Evolutionary conservation across 108 stramenopile genomes (phyloP).

Genomic region (Nitzschia putrida): DNA sequence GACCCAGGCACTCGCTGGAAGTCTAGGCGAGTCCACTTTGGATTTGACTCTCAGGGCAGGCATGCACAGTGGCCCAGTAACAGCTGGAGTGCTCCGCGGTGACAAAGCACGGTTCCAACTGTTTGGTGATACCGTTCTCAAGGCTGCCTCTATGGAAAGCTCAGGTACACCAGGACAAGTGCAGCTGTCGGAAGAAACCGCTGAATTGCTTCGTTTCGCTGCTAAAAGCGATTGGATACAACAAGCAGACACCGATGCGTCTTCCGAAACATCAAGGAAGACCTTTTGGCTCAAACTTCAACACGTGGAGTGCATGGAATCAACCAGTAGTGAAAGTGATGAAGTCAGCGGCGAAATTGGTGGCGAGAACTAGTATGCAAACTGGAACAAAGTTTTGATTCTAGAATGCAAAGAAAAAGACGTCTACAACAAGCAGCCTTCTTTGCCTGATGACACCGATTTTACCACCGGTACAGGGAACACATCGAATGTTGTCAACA

Average conservation of each 20-base stretch:
- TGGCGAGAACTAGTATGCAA: too few species aligned
- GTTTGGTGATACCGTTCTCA: constrained; percentile 6
- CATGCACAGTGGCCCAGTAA: constrained; percentile 4
- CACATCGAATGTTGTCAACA: too few species aligned
- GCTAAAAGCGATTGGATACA: not conserved
- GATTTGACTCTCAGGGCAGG: constrained; percentile 52
- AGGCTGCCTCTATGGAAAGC: not conserved
- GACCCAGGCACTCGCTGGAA: not conserved
- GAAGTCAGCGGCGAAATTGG: too few species aligned
- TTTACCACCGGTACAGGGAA: too few species aligned
- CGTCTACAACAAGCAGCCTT: too few species aligned
- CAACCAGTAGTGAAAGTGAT: too few species aligned
- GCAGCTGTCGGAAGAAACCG: not conserved
- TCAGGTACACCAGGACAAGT: not conserved
- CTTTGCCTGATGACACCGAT: too few species aligned
- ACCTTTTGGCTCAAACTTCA: too few species aligned
- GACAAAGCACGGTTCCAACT: constrained; percentile 9
- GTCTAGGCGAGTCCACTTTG: constrained; percentile 12
- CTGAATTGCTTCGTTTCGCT: not conserved
- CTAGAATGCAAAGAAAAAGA: too few species aligned
- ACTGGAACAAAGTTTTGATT: too few species aligned
- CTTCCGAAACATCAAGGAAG: too few species aligned
- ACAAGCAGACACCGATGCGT: not conserved
- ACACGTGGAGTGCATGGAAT: too few species aligned
- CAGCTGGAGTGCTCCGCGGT: constrained; percentile 6